These are phyloP conservation scores for Phyllosticta citrichinensis DNA, from an alignment of 2,329 filamentous ascomycete species.

Conservation along the genomic window DNA sequence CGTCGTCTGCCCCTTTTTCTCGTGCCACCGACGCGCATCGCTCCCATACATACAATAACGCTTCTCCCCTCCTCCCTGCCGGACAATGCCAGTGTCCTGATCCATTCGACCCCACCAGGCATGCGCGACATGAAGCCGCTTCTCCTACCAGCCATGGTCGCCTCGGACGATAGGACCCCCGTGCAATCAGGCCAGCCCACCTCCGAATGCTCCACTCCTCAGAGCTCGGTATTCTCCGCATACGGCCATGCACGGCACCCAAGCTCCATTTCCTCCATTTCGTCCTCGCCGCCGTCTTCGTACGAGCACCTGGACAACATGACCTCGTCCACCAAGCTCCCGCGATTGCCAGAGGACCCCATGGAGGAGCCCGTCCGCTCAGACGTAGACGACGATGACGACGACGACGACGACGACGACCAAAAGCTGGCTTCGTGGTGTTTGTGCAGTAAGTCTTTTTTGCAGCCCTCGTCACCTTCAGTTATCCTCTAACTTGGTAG, in stretches of 20 bases:
- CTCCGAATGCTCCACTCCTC: slow-evolving; percentile 59
- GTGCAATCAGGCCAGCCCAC: slow-evolving; percentile 23
- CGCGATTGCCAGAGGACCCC: slow-evolving; percentile 78
- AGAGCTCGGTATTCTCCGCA: slow-evolving; percentile 59
- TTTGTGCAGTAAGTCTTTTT: background rate
- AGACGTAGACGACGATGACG: slow-evolving; percentile 5
- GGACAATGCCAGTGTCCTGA: slow-evolving; percentile 14
- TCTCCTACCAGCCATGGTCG: slow-evolving; percentile 28
- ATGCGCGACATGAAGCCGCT: slow-evolving; percentile 32
- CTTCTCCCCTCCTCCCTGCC: background rate
- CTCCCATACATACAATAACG: background rate
- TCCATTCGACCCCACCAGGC: slow-evolving; percentile 17
- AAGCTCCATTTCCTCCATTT: slow-evolving; percentile 68
- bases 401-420: slow-evolving; percentile 40
- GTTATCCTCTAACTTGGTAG: slow-evolving; percentile 33
- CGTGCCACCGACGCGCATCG: slow-evolving; percentile 26
- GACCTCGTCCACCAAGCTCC: slow-evolving; percentile 55
- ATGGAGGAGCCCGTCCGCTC: slow-evolving; percentile 51
- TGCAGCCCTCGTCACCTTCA: background rate
- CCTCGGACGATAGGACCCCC: slow-evolving; percentile 23
- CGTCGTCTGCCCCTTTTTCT: slow-evolving; percentile 24
- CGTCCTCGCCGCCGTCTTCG: slow-evolving; percentile 39
- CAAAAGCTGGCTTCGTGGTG: slow-evolving; percentile 27
- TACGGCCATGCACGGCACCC: slow-evolving; percentile 55
- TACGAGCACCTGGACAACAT: slow-evolving; percentile 47